Conservation (phyloP, 768 basidiomycete species). For the Amanita muscaria region DNA sequence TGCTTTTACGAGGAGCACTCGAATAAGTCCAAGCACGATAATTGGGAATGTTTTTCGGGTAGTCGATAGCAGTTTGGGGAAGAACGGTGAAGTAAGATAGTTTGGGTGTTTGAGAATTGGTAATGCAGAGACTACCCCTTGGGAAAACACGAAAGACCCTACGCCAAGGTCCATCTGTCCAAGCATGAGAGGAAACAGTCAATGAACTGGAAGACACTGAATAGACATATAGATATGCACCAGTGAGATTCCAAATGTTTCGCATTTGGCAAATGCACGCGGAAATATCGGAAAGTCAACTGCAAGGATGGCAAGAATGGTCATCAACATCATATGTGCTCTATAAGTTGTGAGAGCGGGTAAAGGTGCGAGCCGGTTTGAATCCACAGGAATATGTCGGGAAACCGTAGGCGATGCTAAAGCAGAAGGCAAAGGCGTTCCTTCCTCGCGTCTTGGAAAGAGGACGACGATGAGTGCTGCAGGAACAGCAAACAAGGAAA, state of each 20-base stretch:
- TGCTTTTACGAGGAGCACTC: slow-evolving; percentile 85
- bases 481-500: slow-evolving; percentile 37
- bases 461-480: slow-evolving; percentile 33
- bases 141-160: slow-evolving; percentile 95
- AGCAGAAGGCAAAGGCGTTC: slow-evolving; percentile 47
- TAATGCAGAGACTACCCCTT: slow-evolving; percentile 85
- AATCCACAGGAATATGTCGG: slow-evolving; percentile 5
- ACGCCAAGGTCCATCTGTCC: slow-evolving; percentile 95
- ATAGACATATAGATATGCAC: slow-evolving; percentile 34
- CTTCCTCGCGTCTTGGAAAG: slow-evolving; percentile 30
- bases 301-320: slow-evolving; percentile 82
- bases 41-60: slow-evolving; percentile 59
- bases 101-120: slow-evolving; percentile 60
- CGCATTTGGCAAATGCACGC: slow-evolving; percentile 80
- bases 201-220: slow-evolving; percentile 1
- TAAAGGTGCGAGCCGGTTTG: slow-evolving; percentile 33
- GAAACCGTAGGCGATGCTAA: slow-evolving; percentile 15
- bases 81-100: slow-evolving; percentile 39
- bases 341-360: slow-evolving; percentile 82
- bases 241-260: slow-evolving; percentile 90
- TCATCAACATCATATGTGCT: slow-evolving; percentile 94
- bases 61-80: slow-evolving; percentile 41
- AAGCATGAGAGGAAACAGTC: slow-evolving; percentile 8
- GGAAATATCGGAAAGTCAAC: slow-evolving; percentile 96
- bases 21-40: slow-evolving; percentile 61